phyloP scores from a whole-genome alignment of 164 flowering plant genomes.

The Aristolochia californica region DNA sequence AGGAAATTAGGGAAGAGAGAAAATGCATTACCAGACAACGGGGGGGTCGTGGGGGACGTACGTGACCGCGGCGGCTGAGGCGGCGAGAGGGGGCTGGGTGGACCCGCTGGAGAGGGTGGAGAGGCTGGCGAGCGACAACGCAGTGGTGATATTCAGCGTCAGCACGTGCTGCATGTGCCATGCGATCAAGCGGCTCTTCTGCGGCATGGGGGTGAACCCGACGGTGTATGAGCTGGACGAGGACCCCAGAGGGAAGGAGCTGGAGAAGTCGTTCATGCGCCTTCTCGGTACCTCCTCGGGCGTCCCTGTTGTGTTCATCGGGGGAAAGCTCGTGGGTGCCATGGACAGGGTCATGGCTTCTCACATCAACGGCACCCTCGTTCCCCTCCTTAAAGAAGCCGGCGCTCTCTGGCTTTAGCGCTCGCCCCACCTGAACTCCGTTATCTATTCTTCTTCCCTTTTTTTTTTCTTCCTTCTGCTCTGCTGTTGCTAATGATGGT shows the following conservation, averaged over 20 bases:
- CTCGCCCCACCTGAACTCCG: no score
- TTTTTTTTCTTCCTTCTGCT: no score
- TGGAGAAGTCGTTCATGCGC: conserved; percentile 39
- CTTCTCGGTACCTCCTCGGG: conserved; percentile 29
- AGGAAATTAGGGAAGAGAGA: no score
- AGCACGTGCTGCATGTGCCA: conserved; percentile 88
- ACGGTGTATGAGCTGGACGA: conserved; percentile 69
- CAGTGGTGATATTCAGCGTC: conserved; percentile 72
- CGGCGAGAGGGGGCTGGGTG: conserved; percentile 5
- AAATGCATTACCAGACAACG: conserved; percentile 36
- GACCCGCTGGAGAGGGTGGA: conserved; percentile 46
- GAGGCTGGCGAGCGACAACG: conserved; percentile 53
- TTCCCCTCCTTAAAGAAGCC: conserved; percentile 73
- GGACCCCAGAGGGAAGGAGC: conserved; percentile 45
- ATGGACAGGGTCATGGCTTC: conserved; percentile 77
- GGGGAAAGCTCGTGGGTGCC: conserved; percentile 67
- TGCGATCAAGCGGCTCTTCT: conserved; percentile 55
- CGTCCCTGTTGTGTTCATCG: conserved; percentile 68
- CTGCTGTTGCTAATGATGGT: no score
- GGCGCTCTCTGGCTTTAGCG: conserved; percentile 83
- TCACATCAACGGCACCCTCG: conserved; percentile 72
- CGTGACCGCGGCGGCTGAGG: conserved; percentile 8
- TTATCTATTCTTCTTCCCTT: no score
- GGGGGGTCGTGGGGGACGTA: conserved; percentile 27
- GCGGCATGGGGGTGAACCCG: conserved; percentile 78